phyloP scores from a whole-genome alignment of 2,329 filamentous ascomycete genomes.

The Colletotrichum destructivum region DNA sequence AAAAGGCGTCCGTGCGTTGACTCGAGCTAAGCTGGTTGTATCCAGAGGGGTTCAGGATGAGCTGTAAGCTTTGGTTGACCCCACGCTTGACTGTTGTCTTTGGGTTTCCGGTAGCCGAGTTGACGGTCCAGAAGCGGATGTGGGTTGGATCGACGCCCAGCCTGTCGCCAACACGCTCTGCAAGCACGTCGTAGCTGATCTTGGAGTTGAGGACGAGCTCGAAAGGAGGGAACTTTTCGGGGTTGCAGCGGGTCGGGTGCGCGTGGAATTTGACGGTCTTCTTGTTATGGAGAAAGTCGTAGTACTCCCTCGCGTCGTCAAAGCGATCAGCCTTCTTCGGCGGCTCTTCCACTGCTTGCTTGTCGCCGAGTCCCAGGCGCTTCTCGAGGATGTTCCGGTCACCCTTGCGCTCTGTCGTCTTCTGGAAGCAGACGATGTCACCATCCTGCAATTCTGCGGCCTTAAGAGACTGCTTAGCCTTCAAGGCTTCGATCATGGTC shows the following conservation, averaged over 20 bases:
- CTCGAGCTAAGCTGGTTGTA: slow-evolving; percentile 78
- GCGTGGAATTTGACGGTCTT: slow-evolving; percentile 85
- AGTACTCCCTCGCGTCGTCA: slow-evolving; percentile 86
- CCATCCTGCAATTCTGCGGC: slow-evolving; percentile 96
- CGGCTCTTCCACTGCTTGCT: slow-evolving; percentile 54
- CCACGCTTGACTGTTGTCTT: slow-evolving; percentile 83
- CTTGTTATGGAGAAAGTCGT: slow-evolving; percentile 92
- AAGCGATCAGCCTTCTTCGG: slow-evolving; percentile 66
- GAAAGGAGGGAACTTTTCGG: slow-evolving; percentile 76
- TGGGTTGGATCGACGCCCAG: slow-evolving; percentile 87
- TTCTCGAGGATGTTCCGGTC: slow-evolving; percentile 56
- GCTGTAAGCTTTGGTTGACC: slow-evolving; percentile 78
- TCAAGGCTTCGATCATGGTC: slow-evolving; percentile 95
- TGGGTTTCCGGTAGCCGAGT: slow-evolving; percentile 81
- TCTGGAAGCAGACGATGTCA: slow-evolving; percentile 96
- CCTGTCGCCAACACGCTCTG: slow-evolving; percentile 85
- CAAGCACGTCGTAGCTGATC: slow-evolving; percentile 89
- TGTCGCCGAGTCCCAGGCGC: slow-evolving; percentile 56
- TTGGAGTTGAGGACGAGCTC: slow-evolving; percentile 86
- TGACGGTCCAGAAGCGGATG: slow-evolving; percentile 91
- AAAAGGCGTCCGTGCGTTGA: slow-evolving; percentile 84
- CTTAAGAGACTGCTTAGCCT: slow-evolving; percentile 89
- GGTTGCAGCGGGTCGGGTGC: slow-evolving; percentile 70
- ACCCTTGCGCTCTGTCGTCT: slow-evolving; percentile 66
- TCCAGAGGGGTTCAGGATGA: slow-evolving; percentile 84